Conservation (phyloP, 306 rosid genomes). For the Vigna reflexopilosa region DNA sequence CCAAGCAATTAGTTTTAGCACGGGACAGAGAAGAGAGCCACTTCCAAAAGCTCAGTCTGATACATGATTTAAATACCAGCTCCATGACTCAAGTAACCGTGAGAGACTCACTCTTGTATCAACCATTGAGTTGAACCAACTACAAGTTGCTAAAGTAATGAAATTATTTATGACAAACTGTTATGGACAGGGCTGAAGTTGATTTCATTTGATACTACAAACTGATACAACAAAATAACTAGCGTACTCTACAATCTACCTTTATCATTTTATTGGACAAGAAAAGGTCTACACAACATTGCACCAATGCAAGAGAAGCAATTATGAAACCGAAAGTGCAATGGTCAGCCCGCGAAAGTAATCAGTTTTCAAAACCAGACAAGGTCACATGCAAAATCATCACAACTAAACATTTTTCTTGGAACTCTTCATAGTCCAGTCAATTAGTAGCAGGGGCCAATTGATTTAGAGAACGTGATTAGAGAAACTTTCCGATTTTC, state of each 20-base stretch:
- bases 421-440: constrained; percentile 26
- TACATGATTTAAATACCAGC: no score
- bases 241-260: background rate
- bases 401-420: constrained; percentile 23
- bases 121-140: no score
- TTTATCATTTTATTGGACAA: constrained; percentile 25
- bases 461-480: constrained; percentile 23
- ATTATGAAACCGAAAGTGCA: background rate
- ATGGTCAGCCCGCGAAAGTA: background rate
- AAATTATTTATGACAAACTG: no score
- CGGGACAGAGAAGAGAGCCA: no score
- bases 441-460: constrained; percentile 26
- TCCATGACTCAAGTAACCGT: no score
- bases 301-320: constrained; percentile 30
- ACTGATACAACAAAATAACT: constrained; percentile 5
- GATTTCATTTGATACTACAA: background rate
- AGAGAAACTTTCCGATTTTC: constrained; percentile 1
- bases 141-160: no score
- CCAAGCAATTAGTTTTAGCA: no score
- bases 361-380: constrained; percentile 24
- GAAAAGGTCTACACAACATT: constrained; percentile 9
- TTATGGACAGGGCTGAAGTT: no score
- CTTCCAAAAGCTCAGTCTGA: no score
- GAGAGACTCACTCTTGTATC: no score
- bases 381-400: constrained; percentile 9